These are phyloP conservation scores for Urtica urens DNA, from an alignment of 306 rosid species.

Conservation along the genomic window DNA sequence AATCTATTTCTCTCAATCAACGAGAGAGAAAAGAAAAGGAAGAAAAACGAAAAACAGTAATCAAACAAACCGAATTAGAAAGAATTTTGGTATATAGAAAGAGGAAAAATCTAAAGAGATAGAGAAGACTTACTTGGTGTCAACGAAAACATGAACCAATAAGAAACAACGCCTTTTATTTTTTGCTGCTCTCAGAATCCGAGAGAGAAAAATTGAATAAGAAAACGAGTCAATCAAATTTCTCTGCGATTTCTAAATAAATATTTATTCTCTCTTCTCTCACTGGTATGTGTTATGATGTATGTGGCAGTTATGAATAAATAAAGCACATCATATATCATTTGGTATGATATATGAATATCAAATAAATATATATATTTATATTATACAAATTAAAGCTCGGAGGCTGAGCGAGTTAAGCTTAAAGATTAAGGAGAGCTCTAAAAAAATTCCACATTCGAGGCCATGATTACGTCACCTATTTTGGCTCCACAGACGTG, in stretches of 20 bases:
- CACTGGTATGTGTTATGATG: neutral
- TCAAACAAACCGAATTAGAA: too few species aligned
- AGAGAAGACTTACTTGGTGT: conserved; percentile 15
- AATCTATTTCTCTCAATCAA: neutral
- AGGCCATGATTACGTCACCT: conserved; percentile 36
- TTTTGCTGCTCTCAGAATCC: conserved; percentile 33
- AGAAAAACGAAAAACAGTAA: neutral
- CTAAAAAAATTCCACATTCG: conserved; percentile 18
- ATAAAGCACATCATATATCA: neutral
- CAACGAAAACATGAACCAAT: conserved; percentile 8
- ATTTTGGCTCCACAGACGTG: conserved; percentile 15
- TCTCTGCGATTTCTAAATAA: conserved; percentile 21
- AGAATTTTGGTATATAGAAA: neutral
- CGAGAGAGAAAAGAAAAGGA: neutral
- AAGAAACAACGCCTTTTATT: conserved; percentile 29
- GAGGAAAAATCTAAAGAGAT: neutral
- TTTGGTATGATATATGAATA: neutral
- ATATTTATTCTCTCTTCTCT: neutral
- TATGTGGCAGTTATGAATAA: neutral
- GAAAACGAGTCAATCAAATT: conserved; percentile 39
- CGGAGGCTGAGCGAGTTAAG: too few species aligned
- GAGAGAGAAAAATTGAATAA: conserved; percentile 23
- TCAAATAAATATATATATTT: neutral
- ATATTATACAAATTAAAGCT: neutral
- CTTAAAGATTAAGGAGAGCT: conserved; percentile 16